Evolutionary conservation across 176 grass and related monocot genomes (phyloP), one percentile per base, ranked within the genome.

Genomic region (Oryza coarctata): DNA sequence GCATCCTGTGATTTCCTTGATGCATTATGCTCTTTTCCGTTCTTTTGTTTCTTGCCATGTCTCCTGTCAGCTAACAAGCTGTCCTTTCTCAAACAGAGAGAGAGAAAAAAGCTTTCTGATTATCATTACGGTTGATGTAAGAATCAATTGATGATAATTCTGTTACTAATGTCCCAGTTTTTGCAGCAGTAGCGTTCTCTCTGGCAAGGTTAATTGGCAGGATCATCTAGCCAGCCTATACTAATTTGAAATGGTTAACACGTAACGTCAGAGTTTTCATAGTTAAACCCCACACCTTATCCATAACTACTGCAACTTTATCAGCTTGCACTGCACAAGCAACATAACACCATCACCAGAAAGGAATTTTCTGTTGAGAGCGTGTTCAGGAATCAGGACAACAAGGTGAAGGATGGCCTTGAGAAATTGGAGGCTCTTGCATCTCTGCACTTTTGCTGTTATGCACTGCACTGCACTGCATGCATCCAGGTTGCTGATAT

Each of bases 371-470:
- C 14, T 31, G 15, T 30, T 41, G 44, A 58, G 6, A 12, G 11
- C 6, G 32, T n/a, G 32, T 29, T 31, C 9, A 50, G 43, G 33
- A 62, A 75, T 67, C 20, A 38, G 13, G 36, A 47, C n/a, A 61
- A 60, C 33, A 50, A 66, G 61, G 77, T 60, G 32, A 80, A 33
- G 27, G 27, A n/a, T 68, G 63, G 67, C 55, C 8, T 67, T n/a
- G n/a, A 25, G 17, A 13, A 29, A 66, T 20, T 44, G 62, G 34
- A 34, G 38, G 34, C 2, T 65, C 13, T 58, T 64, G 49, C 58
- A 12, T 2, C 45, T 57, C 9, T 75, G 63, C 13, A 60, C 26
- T 7, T 65, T n/a, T 55, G 18, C 7, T 55, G 20, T 55, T 55
- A 22, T 49, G 0, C 45, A 49, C 14, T 49, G 4, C 45, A 22